Evolutionary conservation across 257 asterid genomes (phyloP), one percentile per base, ranked within the genome.

Genomic region (Paulownia fortunei): DNA sequence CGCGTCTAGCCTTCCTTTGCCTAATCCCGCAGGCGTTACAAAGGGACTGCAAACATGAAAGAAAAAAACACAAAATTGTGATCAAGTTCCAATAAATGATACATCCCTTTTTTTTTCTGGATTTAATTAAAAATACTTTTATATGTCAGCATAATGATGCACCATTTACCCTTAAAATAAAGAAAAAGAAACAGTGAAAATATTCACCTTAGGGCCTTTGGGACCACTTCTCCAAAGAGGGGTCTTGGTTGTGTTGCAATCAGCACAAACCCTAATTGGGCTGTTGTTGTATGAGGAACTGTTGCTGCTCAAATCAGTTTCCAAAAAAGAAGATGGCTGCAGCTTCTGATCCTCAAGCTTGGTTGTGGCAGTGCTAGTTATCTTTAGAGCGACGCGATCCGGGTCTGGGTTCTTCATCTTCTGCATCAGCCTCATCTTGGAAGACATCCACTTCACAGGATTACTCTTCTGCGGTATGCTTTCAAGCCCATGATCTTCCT

Each of bases 221-320:
- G 99, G 99, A 62, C 99, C 99, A 85, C 99, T 91, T 85, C 99
- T 90, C 99, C 99, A 95, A 24, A 95, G 96, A 84, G 99, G 99
- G 51, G 99, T 95, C 85, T 91, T 95, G 52, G 99, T 92, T 4
- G 99, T 95, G 90, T 86, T 88, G 82, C 99, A 95, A 84, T 95
- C 96, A 26, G 97, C 69, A 73, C 99, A 95, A 91, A 93, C 98
- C 99, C 98, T 95, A 92, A 88, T 86, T 76, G 95, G 94, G 81
- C 76, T 72, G 62, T 60, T 79, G 78, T 82, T 87, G 90, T 85
- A 82, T 9, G 92, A 81, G 26, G 85, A 81, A 79, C 82, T 82
- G 80, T 84, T 88, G 92, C 88, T 85, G 88, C 92, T 85, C 18
- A 81, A 70, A 72, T 91, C 94, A 60, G 83, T 79, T 80, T 84